Conservation (phyloP, 2,329 filamentous ascomycete species). For the Colletotrichum somersetense region DNA sequence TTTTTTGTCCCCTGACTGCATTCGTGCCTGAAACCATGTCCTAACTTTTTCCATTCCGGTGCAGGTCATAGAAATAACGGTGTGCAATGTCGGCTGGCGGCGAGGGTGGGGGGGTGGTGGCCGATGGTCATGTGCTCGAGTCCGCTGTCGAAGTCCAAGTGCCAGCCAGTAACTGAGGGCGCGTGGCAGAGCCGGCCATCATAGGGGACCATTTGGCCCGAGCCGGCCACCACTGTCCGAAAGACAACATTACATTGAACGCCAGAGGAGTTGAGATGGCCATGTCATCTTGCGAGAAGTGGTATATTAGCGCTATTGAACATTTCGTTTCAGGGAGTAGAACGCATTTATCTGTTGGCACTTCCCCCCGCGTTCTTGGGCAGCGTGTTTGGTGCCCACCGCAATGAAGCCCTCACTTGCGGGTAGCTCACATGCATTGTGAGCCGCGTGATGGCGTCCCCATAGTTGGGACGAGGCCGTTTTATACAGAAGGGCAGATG, state of each 20-base stretch:
- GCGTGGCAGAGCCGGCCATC: neutral
- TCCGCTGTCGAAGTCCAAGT: neutral
- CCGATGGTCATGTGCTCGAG: neutral
- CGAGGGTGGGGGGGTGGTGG: too few species aligned
- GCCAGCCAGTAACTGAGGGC: neutral
- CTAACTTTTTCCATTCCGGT: too few species aligned
- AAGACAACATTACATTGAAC: neutral
- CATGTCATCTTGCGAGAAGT: neutral
- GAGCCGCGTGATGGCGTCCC: neutral
- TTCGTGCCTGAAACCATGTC: neutral
- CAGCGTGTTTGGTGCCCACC: constrained; percentile 1
- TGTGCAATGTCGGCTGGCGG: neutral
- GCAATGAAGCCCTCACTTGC: constrained; percentile 21
- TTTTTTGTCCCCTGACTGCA: neutral
- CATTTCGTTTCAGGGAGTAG: neutral
- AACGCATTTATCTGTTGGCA: constrained; percentile 11
- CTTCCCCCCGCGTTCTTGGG: neutral
- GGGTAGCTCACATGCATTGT: neutral
- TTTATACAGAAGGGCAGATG: constrained; percentile 25
- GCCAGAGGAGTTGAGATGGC: neutral
- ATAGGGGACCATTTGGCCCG: neutral
- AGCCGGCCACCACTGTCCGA: too few species aligned
- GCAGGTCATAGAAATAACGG: neutral
- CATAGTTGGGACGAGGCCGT: neutral
- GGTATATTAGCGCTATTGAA: constrained; percentile 11